Percentiles rank a stretch among this genome's conserved stretches.
Evolutionary conservation across 2,329 filamentous ascomycete genomes (phyloP).

Genomic region (Talaromyces sp.): DNA sequence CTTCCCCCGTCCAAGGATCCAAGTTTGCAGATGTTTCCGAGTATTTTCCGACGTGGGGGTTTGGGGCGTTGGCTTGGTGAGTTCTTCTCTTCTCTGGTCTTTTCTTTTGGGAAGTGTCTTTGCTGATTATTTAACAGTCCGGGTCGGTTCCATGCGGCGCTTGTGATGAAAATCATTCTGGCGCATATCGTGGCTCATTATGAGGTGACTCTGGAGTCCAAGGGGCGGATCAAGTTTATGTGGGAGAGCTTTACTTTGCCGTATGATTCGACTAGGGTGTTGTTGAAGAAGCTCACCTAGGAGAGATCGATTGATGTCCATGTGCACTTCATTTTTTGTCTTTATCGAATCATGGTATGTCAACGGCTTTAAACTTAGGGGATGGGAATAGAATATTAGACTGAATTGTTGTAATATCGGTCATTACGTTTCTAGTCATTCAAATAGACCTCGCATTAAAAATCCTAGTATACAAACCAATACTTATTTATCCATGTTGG

Average conservation of each 20-base stretch:
- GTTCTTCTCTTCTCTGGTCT: background rate
- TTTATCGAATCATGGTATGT: too few relatives aligned
- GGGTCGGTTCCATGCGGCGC: background rate
- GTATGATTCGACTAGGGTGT: background rate
- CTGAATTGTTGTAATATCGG: background rate
- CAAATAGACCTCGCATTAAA: too few relatives aligned
- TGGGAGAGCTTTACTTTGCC: conserved; percentile 1
- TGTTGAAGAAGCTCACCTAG: background rate
- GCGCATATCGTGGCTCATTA: background rate
- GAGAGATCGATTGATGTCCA: too few relatives aligned
- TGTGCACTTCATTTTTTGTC: too few relatives aligned
- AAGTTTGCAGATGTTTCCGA: background rate
- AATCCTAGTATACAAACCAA: background rate
- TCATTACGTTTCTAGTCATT: too few relatives aligned
- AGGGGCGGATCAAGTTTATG: background rate
- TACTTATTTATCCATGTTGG: background rate
- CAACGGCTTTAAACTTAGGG: too few relatives aligned
- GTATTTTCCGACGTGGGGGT: background rate
- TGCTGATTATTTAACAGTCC: background rate
- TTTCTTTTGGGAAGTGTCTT: background rate
- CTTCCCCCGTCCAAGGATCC: background rate
- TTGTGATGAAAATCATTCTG: background rate
- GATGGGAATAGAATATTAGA: background rate
- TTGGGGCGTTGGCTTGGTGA: background rate
- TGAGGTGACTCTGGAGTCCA: background rate